phyloP scores from a whole-genome alignment of 1,139 yeast species.

The Geotrichum klebahnii region DNA sequence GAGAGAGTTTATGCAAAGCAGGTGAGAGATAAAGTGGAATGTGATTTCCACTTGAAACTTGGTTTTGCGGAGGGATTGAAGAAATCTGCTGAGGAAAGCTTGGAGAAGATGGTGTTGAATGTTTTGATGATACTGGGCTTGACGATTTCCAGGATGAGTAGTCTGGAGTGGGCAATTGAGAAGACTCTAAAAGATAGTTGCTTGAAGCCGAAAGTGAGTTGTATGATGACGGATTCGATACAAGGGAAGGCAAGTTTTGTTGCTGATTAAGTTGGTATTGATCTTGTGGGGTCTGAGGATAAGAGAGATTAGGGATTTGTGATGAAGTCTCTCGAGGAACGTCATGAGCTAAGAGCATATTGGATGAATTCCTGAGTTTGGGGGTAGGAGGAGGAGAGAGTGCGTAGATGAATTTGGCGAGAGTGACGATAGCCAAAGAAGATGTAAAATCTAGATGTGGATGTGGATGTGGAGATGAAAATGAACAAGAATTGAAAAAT shows the following conservation, averaged over 20 bases:
- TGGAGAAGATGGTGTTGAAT: conserved; percentile 13
- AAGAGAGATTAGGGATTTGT: not conserved
- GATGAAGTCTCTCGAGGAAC: conserved; percentile 10
- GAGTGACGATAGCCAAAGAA: too few species aligned
- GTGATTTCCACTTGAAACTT: not conserved
- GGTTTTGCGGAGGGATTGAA: too few species aligned
- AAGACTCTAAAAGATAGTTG: conserved; percentile 2
- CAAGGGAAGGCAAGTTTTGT: not conserved
- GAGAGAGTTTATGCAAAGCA: not conserved
- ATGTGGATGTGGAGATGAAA: too few species aligned
- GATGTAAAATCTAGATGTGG: too few species aligned
- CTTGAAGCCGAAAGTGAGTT: not conserved
- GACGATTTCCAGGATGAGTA: not conserved
- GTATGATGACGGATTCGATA: not conserved
- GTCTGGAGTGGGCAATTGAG: not conserved
- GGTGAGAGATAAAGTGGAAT: not conserved
- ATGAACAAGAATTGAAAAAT: too few species aligned
- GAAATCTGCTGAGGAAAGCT: conserved; percentile 12
- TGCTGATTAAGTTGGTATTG: not conserved
- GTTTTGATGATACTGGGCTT: conserved; percentile 8
- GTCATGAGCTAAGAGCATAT: conserved; percentile 10
- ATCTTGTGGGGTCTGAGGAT: not conserved
- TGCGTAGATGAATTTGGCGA: too few species aligned
- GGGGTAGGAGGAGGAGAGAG: too few species aligned
- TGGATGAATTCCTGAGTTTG: too few species aligned